Percentiles rank a stretch among this genome's conserved stretches.
These are phyloP conservation scores for Termitomyces sp. DNA, from an alignment of 768 basidiomycete species.

Conservation along the genomic window DNA sequence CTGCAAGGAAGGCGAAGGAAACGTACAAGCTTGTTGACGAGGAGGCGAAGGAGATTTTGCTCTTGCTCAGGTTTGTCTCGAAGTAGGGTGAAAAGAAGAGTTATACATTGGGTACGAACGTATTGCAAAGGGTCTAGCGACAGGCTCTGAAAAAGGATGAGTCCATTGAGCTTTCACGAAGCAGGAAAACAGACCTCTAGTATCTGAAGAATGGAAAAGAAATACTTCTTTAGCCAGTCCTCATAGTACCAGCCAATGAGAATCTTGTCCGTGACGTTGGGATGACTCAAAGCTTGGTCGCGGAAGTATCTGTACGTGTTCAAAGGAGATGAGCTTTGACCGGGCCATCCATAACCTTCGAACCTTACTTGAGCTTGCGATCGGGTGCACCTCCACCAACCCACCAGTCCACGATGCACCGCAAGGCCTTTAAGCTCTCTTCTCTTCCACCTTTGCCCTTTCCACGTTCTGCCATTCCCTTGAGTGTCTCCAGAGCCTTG, in stretches of 20 bases:
- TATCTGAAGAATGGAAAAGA: constrained; percentile 85
- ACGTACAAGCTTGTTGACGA: constrained; percentile 90
- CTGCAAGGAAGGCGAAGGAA: neutral
- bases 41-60: constrained; percentile 86
- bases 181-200: constrained; percentile 51
- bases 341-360: neutral
- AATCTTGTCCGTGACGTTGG: constrained; percentile 61
- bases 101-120: constrained; percentile 79
- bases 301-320: constrained; percentile 67
- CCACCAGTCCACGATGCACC: constrained; percentile 98
- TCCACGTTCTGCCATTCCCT: constrained; percentile 69
- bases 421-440: constrained; percentile 83
- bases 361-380: constrained; percentile 75
- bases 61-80: constrained; percentile 94
- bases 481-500: constrained; percentile 71
- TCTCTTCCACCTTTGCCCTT: constrained; percentile 88
- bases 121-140: constrained; percentile 84
- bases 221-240: constrained; percentile 97
- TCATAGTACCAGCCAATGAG: constrained; percentile 88
- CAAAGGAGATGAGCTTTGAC: neutral
- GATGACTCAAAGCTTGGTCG: constrained; percentile 73
- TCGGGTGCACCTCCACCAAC: constrained; percentile 86
- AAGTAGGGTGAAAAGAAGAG: constrained; percentile 73
- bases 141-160: constrained; percentile 44
- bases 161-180: neutral